Percentiles rank a stretch among this genome's conserved stretches.
Conservation (phyloP, 2,329 filamentous ascomycete species). For the Exophiala sp. region DNA sequence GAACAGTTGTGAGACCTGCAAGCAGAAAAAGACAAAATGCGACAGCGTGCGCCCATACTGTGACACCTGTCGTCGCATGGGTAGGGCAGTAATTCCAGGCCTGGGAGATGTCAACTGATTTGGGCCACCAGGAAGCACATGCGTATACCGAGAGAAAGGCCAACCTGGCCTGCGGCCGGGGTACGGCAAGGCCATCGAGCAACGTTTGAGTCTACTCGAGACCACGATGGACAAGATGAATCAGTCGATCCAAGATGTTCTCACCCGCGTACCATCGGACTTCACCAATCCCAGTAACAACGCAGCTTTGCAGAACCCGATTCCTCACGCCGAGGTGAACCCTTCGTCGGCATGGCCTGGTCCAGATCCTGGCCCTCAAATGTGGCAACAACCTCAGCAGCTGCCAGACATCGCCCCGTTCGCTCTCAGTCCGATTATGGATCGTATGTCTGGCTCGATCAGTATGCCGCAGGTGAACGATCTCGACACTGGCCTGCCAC, state of each 20-base stretch:
- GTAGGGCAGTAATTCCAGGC: neutral
- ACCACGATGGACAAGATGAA: slow-evolving; percentile 11
- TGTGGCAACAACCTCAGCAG: slow-evolving; percentile 6
- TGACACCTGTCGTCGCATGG: slow-evolving; percentile 10
- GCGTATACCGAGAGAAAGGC: slow-evolving; percentile 12
- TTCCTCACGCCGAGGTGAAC: neutral
- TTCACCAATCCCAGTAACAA: neutral
- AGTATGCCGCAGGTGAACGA: neutral
- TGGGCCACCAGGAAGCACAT: slow-evolving; percentile 1
- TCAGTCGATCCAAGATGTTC: slow-evolving; percentile 10
- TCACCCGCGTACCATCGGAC: slow-evolving; percentile 5
- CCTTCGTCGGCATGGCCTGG: slow-evolving; percentile 3
- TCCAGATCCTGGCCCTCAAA: neutral
- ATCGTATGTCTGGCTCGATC: neutral
- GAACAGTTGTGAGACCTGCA: slow-evolving; percentile 10
- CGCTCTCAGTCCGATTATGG: slow-evolving; percentile 6
- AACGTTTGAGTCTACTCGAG: slow-evolving; percentile 5
- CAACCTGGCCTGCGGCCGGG: slow-evolving; percentile 8
- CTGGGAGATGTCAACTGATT: neutral
- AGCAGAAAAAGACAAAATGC: slow-evolving; percentile 16
- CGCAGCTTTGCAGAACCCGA: neutral
- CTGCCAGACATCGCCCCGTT: slow-evolving; percentile 6
- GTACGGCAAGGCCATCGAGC: slow-evolving; percentile 9
- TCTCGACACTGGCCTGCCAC: neutral
- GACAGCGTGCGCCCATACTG: slow-evolving; percentile 7